These are phyloP conservation scores for Aspergillus calidoustus DNA, from an alignment of 2,329 filamentous ascomycete species.

Conservation along the genomic window DNA sequence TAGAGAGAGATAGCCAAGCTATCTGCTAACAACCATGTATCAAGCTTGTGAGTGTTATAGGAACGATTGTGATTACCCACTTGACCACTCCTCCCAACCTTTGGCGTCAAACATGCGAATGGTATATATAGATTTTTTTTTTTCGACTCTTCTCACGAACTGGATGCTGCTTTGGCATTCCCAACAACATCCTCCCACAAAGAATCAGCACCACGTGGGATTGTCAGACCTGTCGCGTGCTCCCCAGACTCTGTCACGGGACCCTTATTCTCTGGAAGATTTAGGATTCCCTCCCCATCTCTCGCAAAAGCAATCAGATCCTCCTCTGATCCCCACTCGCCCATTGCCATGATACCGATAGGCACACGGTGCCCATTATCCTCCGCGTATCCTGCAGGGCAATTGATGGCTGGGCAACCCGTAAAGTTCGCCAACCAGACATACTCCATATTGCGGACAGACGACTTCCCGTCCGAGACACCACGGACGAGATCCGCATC, in stretches of 20 bases:
- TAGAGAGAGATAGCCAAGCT: no score
- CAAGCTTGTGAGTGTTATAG: no score
- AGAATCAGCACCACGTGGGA: constrained; percentile 32
- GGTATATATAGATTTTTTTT: not conserved
- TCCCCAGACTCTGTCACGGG: constrained; percentile 10
- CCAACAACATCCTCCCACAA: constrained; percentile 46
- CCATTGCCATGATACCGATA: constrained; percentile 59
- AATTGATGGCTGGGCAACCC: constrained; percentile 75
- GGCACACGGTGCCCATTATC: constrained; percentile 43
- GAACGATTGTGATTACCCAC: no score
- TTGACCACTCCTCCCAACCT: no score
- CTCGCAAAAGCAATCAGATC: constrained; percentile 57
- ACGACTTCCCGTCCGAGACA: constrained; percentile 72
- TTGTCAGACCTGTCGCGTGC: constrained; percentile 28
- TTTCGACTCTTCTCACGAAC: not conserved
- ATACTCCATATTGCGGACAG: constrained; percentile 81
- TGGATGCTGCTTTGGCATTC: constrained; percentile 17
- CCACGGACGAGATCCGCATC: constrained; percentile 66
- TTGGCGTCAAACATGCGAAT: not conserved
- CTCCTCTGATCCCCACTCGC: constrained; percentile 60
- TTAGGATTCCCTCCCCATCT: constrained; percentile 56
- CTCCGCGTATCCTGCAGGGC: constrained; percentile 73
- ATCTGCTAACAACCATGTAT: no score
- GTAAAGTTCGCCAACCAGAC: constrained; percentile 83
- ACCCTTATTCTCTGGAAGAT: constrained; percentile 29